Evolutionary conservation across 2,329 filamentous ascomycete species (phyloP).

Genomic region (Nigrograna mackinnonii): DNA sequence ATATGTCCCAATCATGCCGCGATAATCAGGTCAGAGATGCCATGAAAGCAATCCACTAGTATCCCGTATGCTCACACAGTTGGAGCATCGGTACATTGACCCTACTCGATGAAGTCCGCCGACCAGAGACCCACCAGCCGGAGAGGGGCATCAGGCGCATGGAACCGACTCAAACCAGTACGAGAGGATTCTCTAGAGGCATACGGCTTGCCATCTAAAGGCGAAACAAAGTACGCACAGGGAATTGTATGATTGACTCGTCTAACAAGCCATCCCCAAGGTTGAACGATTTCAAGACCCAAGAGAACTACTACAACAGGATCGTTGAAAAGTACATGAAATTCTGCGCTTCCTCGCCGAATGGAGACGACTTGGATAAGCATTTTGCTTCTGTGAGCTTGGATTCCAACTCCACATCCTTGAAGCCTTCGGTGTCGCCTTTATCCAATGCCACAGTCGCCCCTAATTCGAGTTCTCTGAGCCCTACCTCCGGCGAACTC

Average conservation of each 20-base stretch:
- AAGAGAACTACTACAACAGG: constrained; percentile 84
- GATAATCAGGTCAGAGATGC: too few relatives aligned
- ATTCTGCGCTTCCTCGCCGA: constrained; percentile 77
- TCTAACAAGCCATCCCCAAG: constrained; percentile 24
- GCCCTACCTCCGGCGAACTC: constrained; percentile 58
- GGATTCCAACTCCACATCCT: constrained; percentile 8
- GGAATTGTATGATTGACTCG: constrained; percentile 10
- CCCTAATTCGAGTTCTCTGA: constrained; percentile 21
- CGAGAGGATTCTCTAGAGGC: constrained; percentile 76
- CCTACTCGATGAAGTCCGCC: constrained; percentile 32
- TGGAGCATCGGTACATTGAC: constrained; percentile 4
- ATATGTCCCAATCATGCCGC: too few relatives aligned
- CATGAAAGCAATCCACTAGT: too few relatives aligned
- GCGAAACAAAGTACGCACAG: constrained; percentile 87
- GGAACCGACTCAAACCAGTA: constrained; percentile 66
- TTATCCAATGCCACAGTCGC: constrained; percentile 22
- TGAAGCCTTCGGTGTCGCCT: constrained; percentile 12
- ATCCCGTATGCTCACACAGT: constrained; percentile 3
- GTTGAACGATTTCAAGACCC: constrained; percentile 68
- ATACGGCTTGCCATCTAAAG: constrained; percentile 87
- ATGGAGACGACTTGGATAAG: constrained; percentile 72
- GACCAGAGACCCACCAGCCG: constrained; percentile 39
- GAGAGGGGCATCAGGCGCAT: constrained; percentile 42
- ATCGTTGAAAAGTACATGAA: constrained; percentile 88
- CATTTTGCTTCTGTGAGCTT: constrained; percentile 70